These are phyloP conservation scores for Cephalotrichum gorgonifer DNA, from an alignment of 2,329 filamentous ascomycete genomes.

Conservation along the genomic window DNA sequence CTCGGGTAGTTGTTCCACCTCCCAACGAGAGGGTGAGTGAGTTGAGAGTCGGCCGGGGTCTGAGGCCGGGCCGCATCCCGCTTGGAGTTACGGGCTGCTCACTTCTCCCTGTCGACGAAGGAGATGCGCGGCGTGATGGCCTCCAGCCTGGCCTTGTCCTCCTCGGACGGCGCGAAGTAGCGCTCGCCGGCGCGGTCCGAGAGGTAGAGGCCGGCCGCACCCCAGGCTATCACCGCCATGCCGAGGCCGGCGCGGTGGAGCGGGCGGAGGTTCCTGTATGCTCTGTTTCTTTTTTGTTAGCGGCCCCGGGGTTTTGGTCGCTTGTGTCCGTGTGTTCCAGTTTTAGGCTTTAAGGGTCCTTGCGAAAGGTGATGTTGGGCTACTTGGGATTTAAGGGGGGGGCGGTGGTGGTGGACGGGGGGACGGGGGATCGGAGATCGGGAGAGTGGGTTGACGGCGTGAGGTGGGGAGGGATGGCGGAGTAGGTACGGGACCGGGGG, in stretches of 20 bases:
- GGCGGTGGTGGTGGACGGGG: neutral
- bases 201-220: constrained; percentile 59
- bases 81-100: too few species aligned
- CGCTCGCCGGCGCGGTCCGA: constrained; percentile 64
- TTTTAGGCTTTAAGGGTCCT: neutral
- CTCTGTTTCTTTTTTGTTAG: constrained; percentile 25
- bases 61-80: too few species aligned
- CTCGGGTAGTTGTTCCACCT: too few species aligned
- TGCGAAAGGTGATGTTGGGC: too few species aligned
- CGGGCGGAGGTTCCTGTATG: constrained; percentile 62
- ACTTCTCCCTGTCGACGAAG: constrained; percentile 35
- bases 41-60: too few species aligned
- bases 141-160: constrained; percentile 60
- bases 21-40: too few species aligned
- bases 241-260: constrained; percentile 65
- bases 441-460: neutral
- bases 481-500: too few species aligned
- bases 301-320: too few species aligned
- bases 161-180: constrained; percentile 59
- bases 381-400: neutral
- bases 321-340: neutral
- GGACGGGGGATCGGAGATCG: neutral
- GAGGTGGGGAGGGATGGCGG: neutral
- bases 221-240: constrained; percentile 66
- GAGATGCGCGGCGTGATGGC: constrained; percentile 52